These are phyloP conservation scores for Pseudocercospora macadamiae DNA, from an alignment of 2,329 filamentous ascomycete species.

Conservation along the genomic window DNA sequence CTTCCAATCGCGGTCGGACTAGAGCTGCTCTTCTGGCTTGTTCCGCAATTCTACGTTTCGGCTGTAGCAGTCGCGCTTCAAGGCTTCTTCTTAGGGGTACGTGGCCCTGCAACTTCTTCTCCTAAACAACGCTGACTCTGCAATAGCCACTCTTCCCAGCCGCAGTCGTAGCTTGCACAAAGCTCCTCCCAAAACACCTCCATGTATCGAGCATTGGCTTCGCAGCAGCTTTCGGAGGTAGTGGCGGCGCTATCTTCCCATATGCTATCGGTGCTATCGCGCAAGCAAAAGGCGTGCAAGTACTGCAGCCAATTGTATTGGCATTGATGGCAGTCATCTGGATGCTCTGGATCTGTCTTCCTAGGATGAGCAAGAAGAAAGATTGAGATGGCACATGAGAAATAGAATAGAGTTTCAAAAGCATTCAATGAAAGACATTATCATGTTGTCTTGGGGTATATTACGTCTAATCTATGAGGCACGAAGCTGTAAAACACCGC, in stretches of 20 bases:
- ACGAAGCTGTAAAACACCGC: too few species aligned
- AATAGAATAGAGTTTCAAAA: too few species aligned
- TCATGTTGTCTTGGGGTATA: too few species aligned
- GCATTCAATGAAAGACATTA: background rate
- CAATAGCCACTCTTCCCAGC: constrained; percentile 70
- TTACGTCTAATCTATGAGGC: too few species aligned
- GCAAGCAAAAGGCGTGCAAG: constrained; percentile 61
- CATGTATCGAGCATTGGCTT: constrained; percentile 84
- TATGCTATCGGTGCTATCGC: constrained; percentile 71
- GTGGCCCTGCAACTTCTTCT: background rate
- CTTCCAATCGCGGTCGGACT: constrained; percentile 65
- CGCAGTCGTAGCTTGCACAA: constrained; percentile 72
- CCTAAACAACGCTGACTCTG: background rate
- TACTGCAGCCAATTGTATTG: constrained; percentile 63
- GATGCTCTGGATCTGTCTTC: constrained; percentile 55
- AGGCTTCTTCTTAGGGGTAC: constrained; percentile 72
- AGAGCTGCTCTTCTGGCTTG: constrained; percentile 78
- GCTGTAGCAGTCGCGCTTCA: constrained; percentile 71
- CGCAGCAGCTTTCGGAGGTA: constrained; percentile 74
- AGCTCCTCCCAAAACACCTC: constrained; percentile 70
- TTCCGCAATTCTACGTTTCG: constrained; percentile 74
- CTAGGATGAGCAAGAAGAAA: constrained; percentile 49
- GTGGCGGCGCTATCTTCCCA: constrained; percentile 68
- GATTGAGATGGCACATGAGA: too few species aligned
- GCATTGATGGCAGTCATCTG: constrained; percentile 56